Base-by-base conservation (phyloP, 805 yeast genomes). In the Myxozyma geophila region DNA sequence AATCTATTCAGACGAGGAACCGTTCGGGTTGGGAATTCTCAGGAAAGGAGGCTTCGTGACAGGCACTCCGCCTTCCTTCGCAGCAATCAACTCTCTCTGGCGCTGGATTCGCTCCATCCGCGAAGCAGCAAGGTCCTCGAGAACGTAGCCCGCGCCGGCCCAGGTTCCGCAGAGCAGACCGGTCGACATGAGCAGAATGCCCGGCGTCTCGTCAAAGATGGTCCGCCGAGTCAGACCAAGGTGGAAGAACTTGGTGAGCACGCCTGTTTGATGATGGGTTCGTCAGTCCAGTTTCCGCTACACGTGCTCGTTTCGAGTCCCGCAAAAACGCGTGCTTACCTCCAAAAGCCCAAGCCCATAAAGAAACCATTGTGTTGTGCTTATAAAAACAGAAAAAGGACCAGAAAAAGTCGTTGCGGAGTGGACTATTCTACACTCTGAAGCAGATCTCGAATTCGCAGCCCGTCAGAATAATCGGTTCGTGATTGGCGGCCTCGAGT, bases 241-340 rank as follows among this genome's bases (percentile, higher is more conserved):
- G 68, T 72, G 64, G 72, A 70, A 15, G 78, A 77, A 67, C 73
- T 75, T 64, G 69, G 74, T 49, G 74, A 76, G 49, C 72, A 63
- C 54, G 74, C 79, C 70, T 74, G 74, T 17, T 13, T 9, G 21
- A 21, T 19, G 28, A 46, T 7, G 12, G 12, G n/a, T 39, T 39
- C 41, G 41, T 39, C 41, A 39, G 41, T 28, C 28, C 28, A 28
- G 28, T 28, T 28, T 28, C 28, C 28, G 28, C 28, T 2, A 28
- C 5, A 2, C 28, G 2, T 28, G 28, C n/a, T 39, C 41, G 41
- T 39, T 15, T 39, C 41, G n/a, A 39, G n/a, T 39, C n/a, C 13
- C 41, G 28, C 41, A 39, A 15, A 39, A 12, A 12, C 41, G 13
- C 21, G 17, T 8, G 21, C 50, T 19, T 46, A 46, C 50, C 50